Evolutionary conservation across 2,329 filamentous ascomycete genomes (phyloP), one percentile per base, ranked within the genome.

Genomic region (Neonectria punicea): DNA sequence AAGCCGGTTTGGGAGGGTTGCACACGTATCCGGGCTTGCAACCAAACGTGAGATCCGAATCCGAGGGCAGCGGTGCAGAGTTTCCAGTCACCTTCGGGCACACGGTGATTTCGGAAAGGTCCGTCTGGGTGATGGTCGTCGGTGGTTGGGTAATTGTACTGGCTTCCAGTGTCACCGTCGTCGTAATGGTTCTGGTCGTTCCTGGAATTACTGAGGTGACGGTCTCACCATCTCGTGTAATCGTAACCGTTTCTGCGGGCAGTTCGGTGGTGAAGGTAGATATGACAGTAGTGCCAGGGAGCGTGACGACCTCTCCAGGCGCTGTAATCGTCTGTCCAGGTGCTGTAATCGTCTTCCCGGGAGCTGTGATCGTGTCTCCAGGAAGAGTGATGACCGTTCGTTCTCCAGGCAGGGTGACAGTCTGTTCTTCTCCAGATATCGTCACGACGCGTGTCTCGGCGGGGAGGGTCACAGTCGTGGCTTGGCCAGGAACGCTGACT

Each of bases 21-120:
- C 87, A 89, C 30, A 89, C 80, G 16, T 73, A 83, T 34, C 86
- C 85, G 2, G 86, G 85, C 13, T 67, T 55, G 72, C 87, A 89
- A 55, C 87, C 87, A 79, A 83, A 89, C 0, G 85, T 86, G 43
- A 77, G 77, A 57, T 86, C 69, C 2, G 83, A 83, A 18, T 70
- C 70, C 5, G 75, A 71, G 44, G 79, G 62, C 14, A 83, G 77
- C 1, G 75, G 67, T 13, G 53, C 74, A 60, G 41, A 76, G 49
- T 20, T 59, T 30, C 82, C 82, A 2, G 82, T 82, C 2, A 85
- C 84, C 2, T 77, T 75, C 4, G 84, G 76, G 63, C 86, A 88
- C 5, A 80, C 67, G 14, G 78, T 80, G 9, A 83, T 74, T 1
- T 71, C 44, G 18, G 73, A 75, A 16, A 74, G 65, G 4, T 72